Percentiles rank a stretch among this genome's conserved stretches.
phyloP scores from a whole-genome alignment of 2,329 filamentous ascomycete species.

The Aureobasidium sp. region DNA sequence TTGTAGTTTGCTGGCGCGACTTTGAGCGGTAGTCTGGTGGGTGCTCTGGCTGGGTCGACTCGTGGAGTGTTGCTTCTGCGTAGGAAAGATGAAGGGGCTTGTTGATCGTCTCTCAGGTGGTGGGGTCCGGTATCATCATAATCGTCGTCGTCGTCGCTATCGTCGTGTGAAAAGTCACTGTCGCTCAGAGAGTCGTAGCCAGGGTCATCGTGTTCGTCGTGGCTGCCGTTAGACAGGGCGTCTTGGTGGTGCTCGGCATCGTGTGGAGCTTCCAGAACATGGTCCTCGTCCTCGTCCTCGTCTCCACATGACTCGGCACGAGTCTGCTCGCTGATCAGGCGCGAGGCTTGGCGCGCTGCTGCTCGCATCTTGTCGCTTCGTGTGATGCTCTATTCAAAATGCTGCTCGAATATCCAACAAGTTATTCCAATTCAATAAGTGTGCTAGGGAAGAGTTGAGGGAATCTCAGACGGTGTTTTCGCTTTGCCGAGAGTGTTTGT shows the following conservation, averaged over 20 bases:
- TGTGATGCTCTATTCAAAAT: neutral
- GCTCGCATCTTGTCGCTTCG: conserved; percentile 10
- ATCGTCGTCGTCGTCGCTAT: neutral
- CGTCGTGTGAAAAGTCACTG: neutral
- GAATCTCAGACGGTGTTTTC: neutral
- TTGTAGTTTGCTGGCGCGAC: conserved; percentile 2
- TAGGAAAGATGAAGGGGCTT: too few species aligned
- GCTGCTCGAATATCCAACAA: neutral
- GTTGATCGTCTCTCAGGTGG: neutral
- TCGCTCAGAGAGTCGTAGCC: neutral
- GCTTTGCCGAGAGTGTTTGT: neutral
- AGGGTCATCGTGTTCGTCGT: neutral
- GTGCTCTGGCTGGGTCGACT: neutral
- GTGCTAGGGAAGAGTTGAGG: neutral
- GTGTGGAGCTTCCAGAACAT: neutral
- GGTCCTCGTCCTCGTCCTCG: neutral
- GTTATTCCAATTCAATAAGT: neutral
- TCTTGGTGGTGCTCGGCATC: neutral
- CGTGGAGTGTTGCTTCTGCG: neutral
- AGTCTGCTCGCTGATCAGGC: neutral
- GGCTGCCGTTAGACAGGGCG: neutral
- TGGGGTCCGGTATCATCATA: neutral
- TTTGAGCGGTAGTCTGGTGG: neutral
- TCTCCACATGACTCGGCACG: conserved; percentile 2
- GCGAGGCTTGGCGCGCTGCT: conserved; percentile 3